These are phyloP conservation scores for Debaryomyces psychrophilus DNA, from an alignment of 1,139 yeast genomes.

Conservation along the genomic window DNA sequence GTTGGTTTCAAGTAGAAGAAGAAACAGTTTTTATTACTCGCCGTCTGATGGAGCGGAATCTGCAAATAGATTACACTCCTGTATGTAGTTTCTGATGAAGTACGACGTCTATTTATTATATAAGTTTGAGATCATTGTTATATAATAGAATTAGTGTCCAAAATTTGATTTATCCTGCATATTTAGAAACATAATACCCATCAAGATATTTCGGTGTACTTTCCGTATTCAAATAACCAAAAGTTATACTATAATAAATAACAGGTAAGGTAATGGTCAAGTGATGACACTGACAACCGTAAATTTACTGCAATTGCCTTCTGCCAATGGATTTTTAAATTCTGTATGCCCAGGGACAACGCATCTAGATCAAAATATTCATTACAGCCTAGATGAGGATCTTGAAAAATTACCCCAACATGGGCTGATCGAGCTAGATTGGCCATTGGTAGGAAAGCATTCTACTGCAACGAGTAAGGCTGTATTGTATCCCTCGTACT, in stretches of 20 bases:
- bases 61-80: background rate
- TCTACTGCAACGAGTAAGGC: conserved; percentile 19
- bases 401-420: conserved; percentile 7
- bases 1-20: background rate
- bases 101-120: background rate
- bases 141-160: background rate
- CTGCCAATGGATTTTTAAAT: conserved; percentile 34
- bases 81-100: conserved; percentile 7
- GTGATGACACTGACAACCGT: conserved; percentile 14
- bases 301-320: conserved; percentile 23
- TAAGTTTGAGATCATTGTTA: background rate
- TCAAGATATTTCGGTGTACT: background rate
- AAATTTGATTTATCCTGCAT: background rate
- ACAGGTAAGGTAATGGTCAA: background rate
- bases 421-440: conserved; percentile 20
- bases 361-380: conserved; percentile 38
- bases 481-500: conserved; percentile 30
- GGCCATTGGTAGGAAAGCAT: conserved; percentile 33
- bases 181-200: background rate
- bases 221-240: background rate
- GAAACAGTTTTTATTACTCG: conserved; percentile 8
- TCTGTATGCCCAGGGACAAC: conserved; percentile 45
- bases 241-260: background rate
- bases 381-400: conserved; percentile 27
- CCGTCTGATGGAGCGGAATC: conserved; percentile 6